phyloP scores from a whole-genome alignment of 2,329 filamentous ascomycete species.

The Davidsoniella australis region DNA sequence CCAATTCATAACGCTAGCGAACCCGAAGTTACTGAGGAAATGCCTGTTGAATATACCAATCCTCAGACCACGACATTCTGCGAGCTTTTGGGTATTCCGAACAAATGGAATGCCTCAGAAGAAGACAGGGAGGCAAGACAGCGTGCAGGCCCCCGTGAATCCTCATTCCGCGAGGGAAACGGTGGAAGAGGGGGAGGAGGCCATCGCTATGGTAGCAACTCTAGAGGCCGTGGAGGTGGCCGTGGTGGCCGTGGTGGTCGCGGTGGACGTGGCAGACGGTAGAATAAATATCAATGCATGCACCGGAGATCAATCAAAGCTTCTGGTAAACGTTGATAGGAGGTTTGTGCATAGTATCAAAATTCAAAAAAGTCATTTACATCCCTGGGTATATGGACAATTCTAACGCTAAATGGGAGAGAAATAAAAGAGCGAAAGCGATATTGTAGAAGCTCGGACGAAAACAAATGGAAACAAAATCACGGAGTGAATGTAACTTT shows the following conservation, averaged over 20 bases:
- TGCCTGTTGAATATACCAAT: conserved; percentile 69
- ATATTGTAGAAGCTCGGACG: no score
- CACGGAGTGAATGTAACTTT: no score
- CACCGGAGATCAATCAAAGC: no score
- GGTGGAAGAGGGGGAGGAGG: conserved; percentile 23
- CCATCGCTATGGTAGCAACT: conserved; percentile 17
- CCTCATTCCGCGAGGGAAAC: conserved; percentile 18
- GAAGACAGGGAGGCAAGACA: conserved; percentile 50
- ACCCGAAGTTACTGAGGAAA: conserved; percentile 40
- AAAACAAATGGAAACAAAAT: no score
- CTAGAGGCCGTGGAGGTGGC: conserved; percentile 17
- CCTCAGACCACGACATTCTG: conserved; percentile 76
- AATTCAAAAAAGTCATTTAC: no score
- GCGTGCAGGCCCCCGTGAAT: conserved; percentile 24
- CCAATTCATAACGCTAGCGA: conserved; percentile 45
- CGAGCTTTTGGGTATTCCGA: conserved; percentile 55
- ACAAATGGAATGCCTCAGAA: conserved; percentile 55
- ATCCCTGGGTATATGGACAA: no score
- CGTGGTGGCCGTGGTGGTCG: neutral
- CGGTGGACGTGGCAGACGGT: neutral
- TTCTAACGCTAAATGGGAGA: no score
- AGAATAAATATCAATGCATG: neutral
- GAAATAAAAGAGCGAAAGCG: no score
- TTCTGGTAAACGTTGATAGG: no score
- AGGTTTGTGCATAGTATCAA: no score